Conservation (phyloP, 768 basidiomycete genomes). For the Mycena galericulata region DNA sequence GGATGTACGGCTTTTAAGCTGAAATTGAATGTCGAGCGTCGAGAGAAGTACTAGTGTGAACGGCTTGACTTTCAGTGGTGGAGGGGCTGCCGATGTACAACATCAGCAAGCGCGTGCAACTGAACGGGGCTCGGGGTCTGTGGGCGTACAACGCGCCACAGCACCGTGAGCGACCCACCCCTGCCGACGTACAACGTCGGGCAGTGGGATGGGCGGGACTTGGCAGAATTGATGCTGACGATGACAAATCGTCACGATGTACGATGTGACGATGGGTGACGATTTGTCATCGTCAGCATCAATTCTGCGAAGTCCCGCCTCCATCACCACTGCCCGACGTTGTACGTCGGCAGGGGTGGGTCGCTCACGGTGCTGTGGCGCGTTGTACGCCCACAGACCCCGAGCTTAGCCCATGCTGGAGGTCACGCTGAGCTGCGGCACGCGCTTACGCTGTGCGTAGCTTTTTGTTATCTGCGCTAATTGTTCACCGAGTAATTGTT, state of each 20-base stretch:
- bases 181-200: constrained; percentile 27
- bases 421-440: not conserved
- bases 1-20: constrained; percentile 8
- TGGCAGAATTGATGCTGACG: not conserved
- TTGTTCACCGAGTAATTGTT: constrained; percentile 32
- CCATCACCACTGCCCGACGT: constrained; percentile 12
- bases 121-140: constrained; percentile 3
- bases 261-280: no score
- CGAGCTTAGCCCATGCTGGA: not conserved
- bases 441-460: constrained; percentile 6
- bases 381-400: constrained; percentile 25
- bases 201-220: not conserved
- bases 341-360: constrained; percentile 23
- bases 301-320: not conserved
- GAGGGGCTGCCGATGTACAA: constrained; percentile 25
- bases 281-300: not conserved
- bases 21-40: not conserved
- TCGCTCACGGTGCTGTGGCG: constrained; percentile 14
- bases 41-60: constrained; percentile 5
- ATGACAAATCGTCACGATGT: not conserved
- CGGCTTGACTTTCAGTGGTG: not conserved
- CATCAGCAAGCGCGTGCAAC: constrained; percentile 17
- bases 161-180: not conserved
- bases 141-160: constrained; percentile 18
- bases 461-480: constrained; percentile 16